Base-by-base conservation (phyloP, 768 basidiomycete genomes). In the Serendipita vermifera region DNA sequence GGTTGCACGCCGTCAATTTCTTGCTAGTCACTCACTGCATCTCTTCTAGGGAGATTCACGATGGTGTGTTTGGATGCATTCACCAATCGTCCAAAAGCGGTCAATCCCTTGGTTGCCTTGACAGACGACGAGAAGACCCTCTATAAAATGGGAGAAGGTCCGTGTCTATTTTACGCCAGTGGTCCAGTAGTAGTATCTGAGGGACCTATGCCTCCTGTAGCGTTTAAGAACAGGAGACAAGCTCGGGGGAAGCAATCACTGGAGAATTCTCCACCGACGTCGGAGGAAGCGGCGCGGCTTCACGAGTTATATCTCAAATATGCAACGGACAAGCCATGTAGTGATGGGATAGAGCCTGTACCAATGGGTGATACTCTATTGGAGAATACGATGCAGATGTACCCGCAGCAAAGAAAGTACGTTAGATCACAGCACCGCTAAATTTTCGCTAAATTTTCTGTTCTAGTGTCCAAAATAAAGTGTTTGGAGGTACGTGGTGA, bases 351-450 rank as follows among this genome's bases (percentile, higher is more conserved):
- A 17, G 76, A 82, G 57, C 72, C 76, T 13, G 83, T 85, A 0
- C 82, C 78, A 76, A 86, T 89, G 80, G 79, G 78, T 0, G 82
- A 87, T 58, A 87, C 87, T 0, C 72, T 73, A 55, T 66, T 85
- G 22, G 82, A 85, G 67, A 78, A 78, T 61, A 77, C 75, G 20
- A 76, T 85, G 74, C 68, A 87, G 27, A 87, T 88, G 84, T 87
- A 87, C 64, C 87, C 86, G 0, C 87, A 88, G 69, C 85, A 87
- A 64, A 75, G 85, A 63, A 89, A 88, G 84, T 85, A 58, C n/a
- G n/a, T n/a, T n/a, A n/a, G n/a, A n/a, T n/a, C n/a, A n/a, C n/a
- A 51, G 46, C 15, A 11, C 20, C 29, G 11, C 9, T 51, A 20
- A 20, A 15, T 7, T 51, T 9, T 26, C 9, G 26, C 9, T 51